Conservation (phyloP, 441 rosid genomes). For the Sinapis alba region DNA sequence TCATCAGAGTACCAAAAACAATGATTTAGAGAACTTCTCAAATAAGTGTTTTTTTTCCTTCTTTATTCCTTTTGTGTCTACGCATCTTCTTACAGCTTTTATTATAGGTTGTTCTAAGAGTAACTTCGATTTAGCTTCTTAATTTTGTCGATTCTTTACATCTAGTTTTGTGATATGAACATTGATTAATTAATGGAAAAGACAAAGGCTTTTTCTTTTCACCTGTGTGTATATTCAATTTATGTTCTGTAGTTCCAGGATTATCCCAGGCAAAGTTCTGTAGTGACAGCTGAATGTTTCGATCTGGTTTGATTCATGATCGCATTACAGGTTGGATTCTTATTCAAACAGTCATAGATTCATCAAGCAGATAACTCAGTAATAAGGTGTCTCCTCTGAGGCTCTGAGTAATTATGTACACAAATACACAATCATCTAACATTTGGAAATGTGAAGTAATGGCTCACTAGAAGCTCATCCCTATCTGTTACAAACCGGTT, state of each 20-base stretch:
- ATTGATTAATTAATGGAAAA: conserved; percentile 25
- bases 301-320: conserved; percentile 2
- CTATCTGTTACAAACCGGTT: neutral
- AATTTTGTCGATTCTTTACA: conserved; percentile 26
- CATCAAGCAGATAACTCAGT: neutral
- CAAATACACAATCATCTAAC: neutral
- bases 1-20: conserved; percentile 22
- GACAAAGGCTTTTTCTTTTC: neutral
- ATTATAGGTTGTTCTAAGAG: conserved; percentile 25
- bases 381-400: neutral
- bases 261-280: conserved; percentile 9
- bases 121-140: conserved; percentile 27
- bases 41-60: neutral
- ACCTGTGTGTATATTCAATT: neutral
- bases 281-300: neutral
- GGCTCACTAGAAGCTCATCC: neutral
- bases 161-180: conserved; percentile 19
- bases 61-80: neutral
- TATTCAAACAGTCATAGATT: neutral
- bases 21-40: conserved; percentile 20
- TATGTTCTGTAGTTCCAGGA: conserved; percentile 2
- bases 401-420: neutral
- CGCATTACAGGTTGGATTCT: too few species aligned
- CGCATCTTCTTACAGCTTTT: neutral
- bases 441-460: neutral